phyloP scores from a whole-genome alignment of 129 eudicot species.

The Rutidosis leptorrhynchoides region DNA sequence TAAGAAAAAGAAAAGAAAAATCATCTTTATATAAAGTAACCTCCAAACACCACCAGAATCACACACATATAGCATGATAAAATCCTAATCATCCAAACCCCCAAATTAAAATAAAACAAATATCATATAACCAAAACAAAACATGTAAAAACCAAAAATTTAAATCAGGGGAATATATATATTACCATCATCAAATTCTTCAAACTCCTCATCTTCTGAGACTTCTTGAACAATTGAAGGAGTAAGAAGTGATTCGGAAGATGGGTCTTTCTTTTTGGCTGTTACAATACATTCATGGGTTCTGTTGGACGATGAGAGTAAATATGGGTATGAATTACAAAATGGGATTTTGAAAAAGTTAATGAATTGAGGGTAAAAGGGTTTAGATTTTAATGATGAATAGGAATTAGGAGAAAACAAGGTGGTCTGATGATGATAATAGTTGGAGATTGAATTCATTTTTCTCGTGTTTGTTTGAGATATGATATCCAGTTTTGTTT shows the following conservation, averaged over 20 bases:
- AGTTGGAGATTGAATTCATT: constrained; percentile 30
- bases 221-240: constrained; percentile 60
- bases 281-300: constrained; percentile 16
- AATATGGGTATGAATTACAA: constrained; percentile 14
- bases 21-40: not conserved
- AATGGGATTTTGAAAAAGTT: constrained; percentile 23
- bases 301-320: constrained; percentile 17
- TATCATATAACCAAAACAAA: not conserved
- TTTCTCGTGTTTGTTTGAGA: not conserved
- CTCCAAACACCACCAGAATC: not conserved
- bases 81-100: not conserved
- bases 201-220: constrained; percentile 38
- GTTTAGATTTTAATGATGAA: not conserved
- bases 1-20: no score
- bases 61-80: not conserved
- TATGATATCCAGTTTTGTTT: not conserved
- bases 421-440: constrained; percentile 6
- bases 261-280: constrained; percentile 51
- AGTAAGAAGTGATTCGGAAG: constrained; percentile 39
- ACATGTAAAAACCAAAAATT: not conserved
- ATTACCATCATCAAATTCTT: constrained; percentile 45
- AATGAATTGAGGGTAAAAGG: constrained; percentile 7
- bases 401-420: constrained; percentile 9
- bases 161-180: not conserved
- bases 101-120: not conserved